phyloP scores from a whole-genome alignment of 2,329 filamentous ascomycete genomes.

The Ophiobolus disseminans region DNA sequence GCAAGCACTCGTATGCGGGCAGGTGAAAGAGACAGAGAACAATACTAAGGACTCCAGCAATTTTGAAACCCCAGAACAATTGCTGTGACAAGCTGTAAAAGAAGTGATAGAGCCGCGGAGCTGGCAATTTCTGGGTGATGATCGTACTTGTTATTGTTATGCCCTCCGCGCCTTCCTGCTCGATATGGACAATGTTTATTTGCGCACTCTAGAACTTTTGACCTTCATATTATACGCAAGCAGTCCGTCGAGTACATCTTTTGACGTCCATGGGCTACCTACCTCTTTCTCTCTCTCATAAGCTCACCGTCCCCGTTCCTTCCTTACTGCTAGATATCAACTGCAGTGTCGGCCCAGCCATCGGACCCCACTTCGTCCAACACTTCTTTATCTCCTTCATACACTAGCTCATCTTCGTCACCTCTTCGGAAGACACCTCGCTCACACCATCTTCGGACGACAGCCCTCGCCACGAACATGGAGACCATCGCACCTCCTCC shows the following conservation, averaged over 20 bases:
- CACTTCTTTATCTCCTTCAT: not conserved
- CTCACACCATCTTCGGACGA: not conserved
- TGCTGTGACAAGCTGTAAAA: not conserved
- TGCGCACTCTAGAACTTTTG: too few relatives aligned
- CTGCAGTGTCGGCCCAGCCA: not conserved
- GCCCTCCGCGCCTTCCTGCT: constrained; percentile 12
- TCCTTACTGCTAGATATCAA: not conserved
- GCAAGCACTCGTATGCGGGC: constrained; percentile 4
- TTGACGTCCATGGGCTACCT: not conserved
- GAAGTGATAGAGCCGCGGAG: not conserved
- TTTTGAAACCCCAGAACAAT: constrained; percentile 6
- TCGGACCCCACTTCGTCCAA: not conserved
- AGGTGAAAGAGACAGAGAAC: constrained; percentile 23
- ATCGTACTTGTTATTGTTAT: constrained; percentile 17
- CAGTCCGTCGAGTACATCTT: not conserved
- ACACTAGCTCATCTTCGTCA: not conserved
- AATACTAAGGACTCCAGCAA: constrained; percentile 27
- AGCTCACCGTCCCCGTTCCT: not conserved
- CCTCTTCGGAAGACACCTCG: not conserved
- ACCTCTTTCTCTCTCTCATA: not conserved
- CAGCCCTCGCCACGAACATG: not conserved
- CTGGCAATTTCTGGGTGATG: not conserved
- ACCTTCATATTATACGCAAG: constrained; percentile 7
- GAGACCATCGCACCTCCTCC: constrained; percentile 6
- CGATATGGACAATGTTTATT: constrained; percentile 8